Evolutionary conservation across 78 protist species (phyloP).

Genomic region (Dictyostelium capitatum): DNA sequence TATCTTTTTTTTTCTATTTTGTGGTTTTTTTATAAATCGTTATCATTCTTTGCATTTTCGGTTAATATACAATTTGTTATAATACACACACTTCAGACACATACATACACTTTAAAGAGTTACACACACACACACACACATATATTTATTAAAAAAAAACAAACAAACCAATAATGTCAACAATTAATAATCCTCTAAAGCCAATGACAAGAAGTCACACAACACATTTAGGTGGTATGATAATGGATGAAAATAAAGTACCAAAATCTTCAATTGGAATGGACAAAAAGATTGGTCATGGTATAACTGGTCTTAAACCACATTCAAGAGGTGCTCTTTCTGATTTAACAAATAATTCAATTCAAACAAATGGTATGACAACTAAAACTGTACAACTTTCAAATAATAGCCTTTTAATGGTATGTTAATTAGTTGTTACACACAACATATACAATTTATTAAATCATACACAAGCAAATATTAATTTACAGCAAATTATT

Average conservation of each 20-base stretch:
- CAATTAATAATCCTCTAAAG: slow-evolving; percentile 23
- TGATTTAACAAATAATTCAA: slow-evolving; percentile 67
- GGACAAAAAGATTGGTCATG: neutral
- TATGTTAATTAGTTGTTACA: too few species aligned
- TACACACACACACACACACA: too few species aligned
- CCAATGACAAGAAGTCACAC: slow-evolving; percentile 30
- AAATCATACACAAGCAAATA: too few species aligned
- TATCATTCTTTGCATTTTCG: too few species aligned
- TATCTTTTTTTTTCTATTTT: too few species aligned
- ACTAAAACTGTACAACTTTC: slow-evolving; percentile 13
- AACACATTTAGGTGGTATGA: neutral
- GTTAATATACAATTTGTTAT: too few species aligned
- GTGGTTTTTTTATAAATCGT: too few species aligned
- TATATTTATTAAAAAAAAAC: neutral
- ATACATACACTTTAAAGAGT: too few species aligned
- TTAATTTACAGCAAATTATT: neutral
- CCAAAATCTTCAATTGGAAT: slow-evolving; percentile 17
- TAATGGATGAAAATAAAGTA: slow-evolving; percentile 61
- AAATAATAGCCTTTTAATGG: slow-evolving; percentile 1
- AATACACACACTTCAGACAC: too few species aligned
- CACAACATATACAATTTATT: too few species aligned
- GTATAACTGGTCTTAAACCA: neutral
- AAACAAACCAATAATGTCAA: slow-evolving; percentile 28
- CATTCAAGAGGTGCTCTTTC: slow-evolving; percentile 64
- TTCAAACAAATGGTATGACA: slow-evolving; percentile 8